Base-by-base conservation (phyloP, 768 basidiomycete genomes). In the Butyriboletus loyo region DNA sequence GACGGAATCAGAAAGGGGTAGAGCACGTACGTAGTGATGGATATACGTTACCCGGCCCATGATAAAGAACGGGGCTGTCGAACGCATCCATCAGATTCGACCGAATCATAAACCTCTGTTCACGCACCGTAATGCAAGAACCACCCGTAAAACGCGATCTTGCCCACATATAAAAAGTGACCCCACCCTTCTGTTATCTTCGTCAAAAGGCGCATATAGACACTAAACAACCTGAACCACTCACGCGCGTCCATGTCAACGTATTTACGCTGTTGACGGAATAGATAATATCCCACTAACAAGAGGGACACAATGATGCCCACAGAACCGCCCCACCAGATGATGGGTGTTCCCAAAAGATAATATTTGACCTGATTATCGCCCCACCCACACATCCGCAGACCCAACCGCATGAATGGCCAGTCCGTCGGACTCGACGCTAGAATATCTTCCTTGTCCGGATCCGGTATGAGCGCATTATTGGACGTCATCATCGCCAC, bases 401-500 rank as follows among this genome's bases (percentile, higher is more conserved):
- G 71, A 22, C 96, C 96, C 15, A 95, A 78, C 41, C 83, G 84
- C 36, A 98, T 75, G 74, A 89, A 85, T 0, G 96, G 96, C 96
- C 97, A 99, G 63, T 98, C 95, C 35, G 81, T 80, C 0, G 96
- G 95, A 60, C 81, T 83, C 31, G 93, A 96, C 0, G 96, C 97
- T 46, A 99, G 84, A 65, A 98, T 92, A 67, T 99, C 97, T 61
- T 96, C 92, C 73, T 98, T 98, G 77, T 99, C 97, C 0, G 96
- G 93, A 64, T 99, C 94, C 1, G 97, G 97, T 36, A 98, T 70
- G 49, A 99, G 86, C 0, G 97, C 96, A 66, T 99, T 99, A 75
- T 99, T 99, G 5, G 97, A 98, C 0, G 96, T 97, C 92, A 95
- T 94, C 97, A 99, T 99, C 8, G 95, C 97, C 24, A 99, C 92